Percentiles rank a stretch among this genome's conserved stretches.
Evolutionary conservation across 441 rosid species (phyloP).

Genomic region (Capsella rubella): DNA sequence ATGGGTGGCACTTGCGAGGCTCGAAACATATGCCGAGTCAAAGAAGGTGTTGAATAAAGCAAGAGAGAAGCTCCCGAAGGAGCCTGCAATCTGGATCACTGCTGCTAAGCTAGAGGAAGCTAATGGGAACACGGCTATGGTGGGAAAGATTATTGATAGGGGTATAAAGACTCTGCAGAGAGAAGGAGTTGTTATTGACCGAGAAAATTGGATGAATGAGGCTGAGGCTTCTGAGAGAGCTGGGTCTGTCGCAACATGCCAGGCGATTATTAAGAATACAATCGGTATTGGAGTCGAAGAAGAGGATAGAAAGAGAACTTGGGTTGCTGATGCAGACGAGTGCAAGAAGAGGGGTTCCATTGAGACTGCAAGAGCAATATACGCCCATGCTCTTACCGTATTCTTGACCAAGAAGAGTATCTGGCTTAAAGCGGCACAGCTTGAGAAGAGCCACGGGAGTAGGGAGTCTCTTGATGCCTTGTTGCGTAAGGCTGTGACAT

Average conservation of each 20-base stretch:
- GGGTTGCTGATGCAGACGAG: conserved; percentile 99
- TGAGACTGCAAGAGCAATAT: conserved; percentile 96
- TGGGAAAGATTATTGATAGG: conserved; percentile 89
- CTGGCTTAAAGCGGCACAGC: conserved; percentile 96
- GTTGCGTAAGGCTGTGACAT: conserved; percentile 84
- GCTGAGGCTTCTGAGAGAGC: conserved; percentile 94
- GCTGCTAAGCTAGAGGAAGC: conserved; percentile 98
- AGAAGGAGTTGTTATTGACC: conserved; percentile 86
- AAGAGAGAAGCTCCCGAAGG: conserved; percentile 78
- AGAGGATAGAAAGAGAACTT: conserved; percentile 98
- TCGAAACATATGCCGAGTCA: conserved; percentile 80
- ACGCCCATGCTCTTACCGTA: conserved; percentile 84
- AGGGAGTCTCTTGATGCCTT: conserved; percentile 95
- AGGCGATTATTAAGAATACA: conserved; percentile 78
- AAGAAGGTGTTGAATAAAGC: conserved; percentile 88
- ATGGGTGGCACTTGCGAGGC: conserved; percentile 92
- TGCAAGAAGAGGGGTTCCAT: conserved; percentile 91
- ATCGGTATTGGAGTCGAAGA: conserved; percentile 95
- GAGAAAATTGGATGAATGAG: conserved; percentile 96
- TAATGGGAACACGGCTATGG: conserved; percentile 79
- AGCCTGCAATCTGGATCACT: conserved; percentile 95
- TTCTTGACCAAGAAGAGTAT: conserved; percentile 96
- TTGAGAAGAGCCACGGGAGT: conserved; percentile 96
- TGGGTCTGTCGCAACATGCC: conserved; percentile 85
- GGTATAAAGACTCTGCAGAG: conserved; percentile 87